A percentile compares a stretch with the other conserved stretches of the same genome.
Conservation (phyloP, 139 green algal species). For the Diplosphaera chodatii region DNA sequence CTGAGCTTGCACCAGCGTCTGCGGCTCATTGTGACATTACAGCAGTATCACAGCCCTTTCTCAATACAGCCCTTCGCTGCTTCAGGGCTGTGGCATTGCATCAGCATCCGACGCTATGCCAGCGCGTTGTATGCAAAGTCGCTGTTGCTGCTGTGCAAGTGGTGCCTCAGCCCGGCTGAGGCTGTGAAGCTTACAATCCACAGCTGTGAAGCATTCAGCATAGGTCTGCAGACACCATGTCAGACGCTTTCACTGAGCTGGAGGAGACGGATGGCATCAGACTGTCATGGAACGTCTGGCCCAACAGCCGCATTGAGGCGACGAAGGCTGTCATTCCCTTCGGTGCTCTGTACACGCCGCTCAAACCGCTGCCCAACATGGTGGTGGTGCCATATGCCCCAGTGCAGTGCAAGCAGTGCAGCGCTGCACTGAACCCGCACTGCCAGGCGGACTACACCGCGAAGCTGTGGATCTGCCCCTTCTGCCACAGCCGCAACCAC, state of each 20-base stretch:
- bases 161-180: no score
- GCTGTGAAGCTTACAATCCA: no score
- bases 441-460: conserved; percentile 80
- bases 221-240: not conserved
- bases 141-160: no score
- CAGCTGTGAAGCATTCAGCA: not conserved
- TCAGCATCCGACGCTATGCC: no score
- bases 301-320: conserved; percentile 83
- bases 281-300: conserved; percentile 96
- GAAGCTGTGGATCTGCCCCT: conserved; percentile 94
- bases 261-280: conserved; percentile 77
- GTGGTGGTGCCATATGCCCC: conserved; percentile 92
- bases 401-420: conserved; percentile 90
- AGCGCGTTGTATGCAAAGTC: no score
- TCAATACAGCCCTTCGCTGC: no score
- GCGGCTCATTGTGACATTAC: no score
- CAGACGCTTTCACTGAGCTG: conserved; percentile 45
- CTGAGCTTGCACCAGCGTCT: no score
- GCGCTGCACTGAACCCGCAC: conserved; percentile 89
- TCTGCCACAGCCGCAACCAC: conserved; percentile 93
- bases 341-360: conserved; percentile 83
- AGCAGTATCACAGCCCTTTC: no score
- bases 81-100: no score
- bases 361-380: conserved; percentile 71
- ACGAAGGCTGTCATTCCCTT: conserved; percentile 96